Evolutionary conservation across 2,329 filamentous ascomycete species (phyloP).

Genomic region (Phyllosticta citribraziliensis): DNA sequence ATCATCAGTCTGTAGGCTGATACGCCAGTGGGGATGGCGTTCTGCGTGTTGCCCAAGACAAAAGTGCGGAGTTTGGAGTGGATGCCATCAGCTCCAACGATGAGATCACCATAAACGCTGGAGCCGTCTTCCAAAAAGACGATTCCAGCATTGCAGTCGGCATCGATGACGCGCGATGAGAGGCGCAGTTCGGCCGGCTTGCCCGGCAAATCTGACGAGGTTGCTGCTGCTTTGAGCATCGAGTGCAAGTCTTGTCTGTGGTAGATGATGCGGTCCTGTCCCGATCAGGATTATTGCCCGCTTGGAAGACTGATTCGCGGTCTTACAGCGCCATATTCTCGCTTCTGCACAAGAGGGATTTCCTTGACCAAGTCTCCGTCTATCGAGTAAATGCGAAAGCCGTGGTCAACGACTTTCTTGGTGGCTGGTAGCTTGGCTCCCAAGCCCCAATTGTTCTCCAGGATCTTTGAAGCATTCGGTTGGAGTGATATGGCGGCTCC

Average conservation of each 20-base stretch:
- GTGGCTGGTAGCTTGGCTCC: conserved; percentile 11
- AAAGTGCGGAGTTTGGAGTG: conserved; percentile 16
- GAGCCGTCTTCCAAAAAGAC: conserved; percentile 14
- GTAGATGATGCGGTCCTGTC: conserved; percentile 27
- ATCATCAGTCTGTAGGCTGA: conserved; percentile 32
- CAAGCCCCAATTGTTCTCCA: conserved; percentile 23
- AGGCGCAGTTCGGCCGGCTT: background rate
- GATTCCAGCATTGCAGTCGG: conserved; percentile 11
- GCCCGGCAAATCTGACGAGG: background rate
- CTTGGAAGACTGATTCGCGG: too few species aligned
- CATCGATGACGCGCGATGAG: conserved; percentile 14
- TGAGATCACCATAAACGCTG: background rate
- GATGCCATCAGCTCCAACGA: conserved; percentile 11
- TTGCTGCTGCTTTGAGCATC: conserved; percentile 11
- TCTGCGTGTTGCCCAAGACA: conserved; percentile 16
- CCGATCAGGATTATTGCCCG: background rate
- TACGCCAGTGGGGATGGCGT: conserved; percentile 26
- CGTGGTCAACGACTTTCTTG: conserved; percentile 26
- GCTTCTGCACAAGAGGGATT: conserved; percentile 21
- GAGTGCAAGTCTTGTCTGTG: conserved; percentile 34
- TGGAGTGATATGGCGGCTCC: conserved; percentile 35
- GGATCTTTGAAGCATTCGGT: conserved; percentile 32
- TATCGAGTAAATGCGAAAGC: conserved; percentile 27
- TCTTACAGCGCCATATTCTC: conserved; percentile 25
- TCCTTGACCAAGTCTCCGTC: conserved; percentile 24